Evolutionary conservation across 2,329 filamentous ascomycete genomes (phyloP).

Genomic region (Neofusicoccum sp.): DNA sequence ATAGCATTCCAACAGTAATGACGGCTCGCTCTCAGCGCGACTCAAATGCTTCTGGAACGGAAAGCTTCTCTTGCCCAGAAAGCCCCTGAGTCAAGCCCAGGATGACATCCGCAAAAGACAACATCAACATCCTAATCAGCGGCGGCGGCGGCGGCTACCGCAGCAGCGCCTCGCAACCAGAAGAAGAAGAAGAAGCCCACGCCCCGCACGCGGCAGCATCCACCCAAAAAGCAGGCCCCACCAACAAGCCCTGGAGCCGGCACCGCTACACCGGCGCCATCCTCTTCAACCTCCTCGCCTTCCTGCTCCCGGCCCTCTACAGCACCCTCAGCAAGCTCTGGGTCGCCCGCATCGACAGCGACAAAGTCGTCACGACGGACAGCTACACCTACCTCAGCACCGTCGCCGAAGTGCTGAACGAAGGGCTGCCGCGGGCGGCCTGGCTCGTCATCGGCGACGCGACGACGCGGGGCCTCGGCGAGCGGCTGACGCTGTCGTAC

Average conservation of each 20-base stretch:
- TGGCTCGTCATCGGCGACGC: constrained; percentile 69
- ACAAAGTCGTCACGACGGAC: constrained; percentile 62
- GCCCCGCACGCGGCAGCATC: neutral
- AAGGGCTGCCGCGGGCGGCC: constrained; percentile 66
- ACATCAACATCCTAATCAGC: neutral
- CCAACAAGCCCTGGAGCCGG: neutral
- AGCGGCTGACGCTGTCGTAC: constrained; percentile 59
- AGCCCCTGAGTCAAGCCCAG: neutral
- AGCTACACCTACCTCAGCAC: constrained; percentile 68
- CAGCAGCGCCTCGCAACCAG: too few relatives aligned
- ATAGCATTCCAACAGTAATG: neutral
- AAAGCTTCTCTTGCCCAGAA: neutral
- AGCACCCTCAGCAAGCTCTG: constrained; percentile 68
- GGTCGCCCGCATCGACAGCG: constrained; percentile 65
- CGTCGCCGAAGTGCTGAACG: constrained; percentile 68
- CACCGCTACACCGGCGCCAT: constrained; percentile 55
- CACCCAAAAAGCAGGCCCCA: neutral
- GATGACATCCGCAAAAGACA: neutral
- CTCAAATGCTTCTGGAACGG: neutral
- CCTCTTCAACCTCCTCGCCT: constrained; percentile 61
- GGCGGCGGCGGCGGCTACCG: too few relatives aligned
- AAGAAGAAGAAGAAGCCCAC: neutral
- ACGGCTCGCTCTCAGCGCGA: neutral
- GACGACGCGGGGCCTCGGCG: constrained; percentile 49
- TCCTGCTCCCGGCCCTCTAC: constrained; percentile 66